Conservation (phyloP, 768 basidiomycete species). For the Polyporus arcularius region DNA sequence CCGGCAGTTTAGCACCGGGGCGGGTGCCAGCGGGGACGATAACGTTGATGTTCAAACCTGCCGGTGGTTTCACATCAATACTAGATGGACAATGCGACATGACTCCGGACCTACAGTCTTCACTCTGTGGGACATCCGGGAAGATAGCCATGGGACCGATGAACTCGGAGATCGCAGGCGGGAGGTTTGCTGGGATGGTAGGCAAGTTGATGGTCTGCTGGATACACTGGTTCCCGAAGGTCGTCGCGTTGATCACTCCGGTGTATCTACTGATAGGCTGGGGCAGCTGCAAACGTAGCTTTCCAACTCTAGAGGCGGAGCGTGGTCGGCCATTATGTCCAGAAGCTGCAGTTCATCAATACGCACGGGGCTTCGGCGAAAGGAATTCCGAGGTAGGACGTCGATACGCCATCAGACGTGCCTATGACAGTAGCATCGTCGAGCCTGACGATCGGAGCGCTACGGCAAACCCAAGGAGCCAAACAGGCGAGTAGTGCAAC, state of each 20-base stretch:
- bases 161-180: conserved; percentile 31
- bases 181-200: conserved; percentile 39
- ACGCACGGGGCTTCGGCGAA: conserved; percentile 57
- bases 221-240: conserved; percentile 47
- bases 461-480: background rate
- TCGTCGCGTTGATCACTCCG: conserved; percentile 38
- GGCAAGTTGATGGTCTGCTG: conserved; percentile 41
- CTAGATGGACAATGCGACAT: background rate
- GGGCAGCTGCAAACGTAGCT: conserved; percentile 47
- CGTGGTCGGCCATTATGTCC: background rate
- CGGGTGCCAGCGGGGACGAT: conserved; percentile 45
- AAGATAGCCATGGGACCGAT: background rate
- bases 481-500: background rate
- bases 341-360: background rate
- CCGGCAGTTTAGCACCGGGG: conserved; percentile 47
- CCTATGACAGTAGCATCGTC: conserved; percentile 50
- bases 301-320: conserved; percentile 31
- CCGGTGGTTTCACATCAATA: background rate
- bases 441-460: conserved; percentile 38
- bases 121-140: conserved; percentile 8
- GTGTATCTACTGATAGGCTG: conserved; percentile 38
- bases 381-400: conserved; percentile 53
- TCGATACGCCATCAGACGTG: conserved; percentile 28
- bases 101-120: conserved; percentile 4
- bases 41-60: conserved; percentile 57